These are phyloP conservation scores for Pyrenophora seminiperda DNA, from an alignment of 2,329 filamentous ascomycete species.

Conservation along the genomic window DNA sequence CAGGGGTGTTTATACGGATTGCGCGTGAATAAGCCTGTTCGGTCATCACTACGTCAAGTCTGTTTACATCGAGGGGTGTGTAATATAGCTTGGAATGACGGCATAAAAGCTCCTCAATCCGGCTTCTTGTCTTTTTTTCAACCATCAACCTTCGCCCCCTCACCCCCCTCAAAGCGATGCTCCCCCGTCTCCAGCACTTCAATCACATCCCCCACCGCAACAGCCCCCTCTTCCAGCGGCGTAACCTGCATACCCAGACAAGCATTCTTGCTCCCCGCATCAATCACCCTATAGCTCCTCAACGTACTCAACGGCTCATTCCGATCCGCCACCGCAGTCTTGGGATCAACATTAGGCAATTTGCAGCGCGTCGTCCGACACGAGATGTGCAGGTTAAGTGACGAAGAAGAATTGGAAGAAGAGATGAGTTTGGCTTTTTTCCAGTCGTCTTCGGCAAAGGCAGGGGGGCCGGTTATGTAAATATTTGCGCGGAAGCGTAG, in stretches of 20 bases:
- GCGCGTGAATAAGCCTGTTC: too few species aligned
- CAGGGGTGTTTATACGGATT: too few species aligned
- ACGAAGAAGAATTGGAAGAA: slow-evolving; percentile 5
- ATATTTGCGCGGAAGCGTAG: slow-evolving; percentile 74
- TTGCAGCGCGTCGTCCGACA: slow-evolving; percentile 73
- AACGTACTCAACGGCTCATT: slow-evolving; percentile 65
- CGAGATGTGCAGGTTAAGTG: slow-evolving; percentile 57
- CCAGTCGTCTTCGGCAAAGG: slow-evolving; percentile 75
- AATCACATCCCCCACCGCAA: slow-evolving; percentile 42
- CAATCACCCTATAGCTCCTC: slow-evolving; percentile 63
- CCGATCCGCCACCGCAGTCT: slow-evolving; percentile 61
- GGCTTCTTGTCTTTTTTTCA: not conserved
- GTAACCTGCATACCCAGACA: slow-evolving; percentile 71
- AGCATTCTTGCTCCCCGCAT: slow-evolving; percentile 63
- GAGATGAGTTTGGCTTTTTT: slow-evolving; percentile 54
- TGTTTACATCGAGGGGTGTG: too few species aligned
- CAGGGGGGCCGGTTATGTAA: slow-evolving; percentile 65
- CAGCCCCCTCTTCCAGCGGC: slow-evolving; percentile 50
- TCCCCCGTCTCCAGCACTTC: slow-evolving; percentile 41
- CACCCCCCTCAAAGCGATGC: slow-evolving; percentile 35
- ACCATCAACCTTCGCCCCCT: slow-evolving; percentile 15
- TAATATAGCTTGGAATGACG: too few species aligned
- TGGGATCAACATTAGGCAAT: slow-evolving; percentile 71
- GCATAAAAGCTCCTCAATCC: too few species aligned
- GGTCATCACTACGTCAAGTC: too few species aligned